Evolutionary conservation across 2,329 filamentous ascomycete genomes (phyloP).

Genomic region (Aspergillus pseudotamarii): DNA sequence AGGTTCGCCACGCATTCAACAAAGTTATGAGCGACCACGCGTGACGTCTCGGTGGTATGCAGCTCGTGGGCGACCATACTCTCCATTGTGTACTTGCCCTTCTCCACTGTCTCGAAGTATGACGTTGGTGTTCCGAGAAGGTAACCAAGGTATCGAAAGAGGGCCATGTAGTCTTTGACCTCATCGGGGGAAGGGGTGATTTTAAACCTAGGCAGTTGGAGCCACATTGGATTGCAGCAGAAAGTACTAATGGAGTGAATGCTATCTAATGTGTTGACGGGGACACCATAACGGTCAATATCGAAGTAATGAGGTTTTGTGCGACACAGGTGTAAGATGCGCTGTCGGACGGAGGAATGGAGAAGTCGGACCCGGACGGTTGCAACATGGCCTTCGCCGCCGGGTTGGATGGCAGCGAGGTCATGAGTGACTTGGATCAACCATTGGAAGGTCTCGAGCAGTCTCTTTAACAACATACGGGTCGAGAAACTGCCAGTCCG

Average conservation of each 20-base stretch:
- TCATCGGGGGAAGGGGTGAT: conserved; percentile 64
- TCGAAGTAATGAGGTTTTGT: conserved; percentile 63
- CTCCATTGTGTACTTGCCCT: conserved; percentile 66
- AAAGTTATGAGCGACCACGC: conserved; percentile 43
- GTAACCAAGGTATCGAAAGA: conserved; percentile 73
- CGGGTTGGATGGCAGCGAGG: conserved; percentile 65
- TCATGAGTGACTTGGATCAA: conserved; percentile 69
- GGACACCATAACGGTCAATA: conserved; percentile 59
- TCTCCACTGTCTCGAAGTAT: conserved; percentile 58
- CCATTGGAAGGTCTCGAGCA: conserved; percentile 74
- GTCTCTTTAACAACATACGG: conserved; percentile 63
- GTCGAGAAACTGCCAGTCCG: conserved; percentile 73
- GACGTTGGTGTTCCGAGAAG: conserved; percentile 67
- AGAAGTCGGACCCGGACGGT: conserved; percentile 68
- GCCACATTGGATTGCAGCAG: conserved; percentile 65
- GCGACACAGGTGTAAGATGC: conserved; percentile 61
- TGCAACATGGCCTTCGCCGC: conserved; percentile 64
- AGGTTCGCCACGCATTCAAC: conserved; percentile 42
- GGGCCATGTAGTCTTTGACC: conserved; percentile 66
- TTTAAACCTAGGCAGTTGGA: conserved; percentile 70
- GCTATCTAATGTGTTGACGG: conserved; percentile 73
- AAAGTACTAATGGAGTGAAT: conserved; percentile 72
- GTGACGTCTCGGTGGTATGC: conserved; percentile 37
- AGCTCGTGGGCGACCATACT: conserved; percentile 34
- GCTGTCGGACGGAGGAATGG: conserved; percentile 66